Base-by-base conservation (phyloP, 2,329 filamentous ascomycete species). In the Alternaria gansuensis region DNA sequence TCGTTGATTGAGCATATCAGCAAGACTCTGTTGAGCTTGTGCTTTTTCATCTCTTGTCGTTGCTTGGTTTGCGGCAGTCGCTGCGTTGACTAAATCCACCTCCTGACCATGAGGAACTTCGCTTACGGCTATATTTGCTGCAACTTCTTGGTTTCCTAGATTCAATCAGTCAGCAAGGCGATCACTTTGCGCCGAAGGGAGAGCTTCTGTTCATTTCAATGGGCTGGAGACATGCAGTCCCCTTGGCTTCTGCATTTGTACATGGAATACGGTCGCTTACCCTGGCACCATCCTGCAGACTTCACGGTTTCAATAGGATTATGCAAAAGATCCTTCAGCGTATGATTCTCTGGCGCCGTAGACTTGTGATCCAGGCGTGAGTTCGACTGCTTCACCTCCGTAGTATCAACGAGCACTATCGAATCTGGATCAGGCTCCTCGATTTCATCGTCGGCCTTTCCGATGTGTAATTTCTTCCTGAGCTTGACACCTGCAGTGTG, bases 101-200 rank as follows among this genome's bases (percentile, higher is more conserved):
- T 79, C 74, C 17, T 74, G 65, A 9, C 76, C 71, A 46, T 77
- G 73, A 4, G 78, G 69, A 6, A 77, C 59, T 43, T 77, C 74
- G 78, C 77, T 88, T 10, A 86, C 81, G 69, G 67, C 68, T 21
- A 75, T 62, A 17, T 75, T 71, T 8, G 63, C 67, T 11, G 73
- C 70, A 1, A 69, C 45, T 46, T 75, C 54, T n/a, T 72, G 62
- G 17, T 65, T 55, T 23, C 52, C 50, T 53, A 8, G 9, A 36
- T 6, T 7, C 14, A 9, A 5, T 51, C 11, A 51, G 48, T 21
- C 26, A 10, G 11, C 4, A 10, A 29, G 23, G n/a, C 13, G 5
- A 2, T 13, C 2, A 11, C 6, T 23, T 6, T 14, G 14, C 5
- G 23, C 4, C 9, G 26, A n/a, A 7, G n/a, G 34, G 34, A n/a